Conservation (phyloP, 1,284 basidiomycete species). For the Malassezia equina region DNA sequence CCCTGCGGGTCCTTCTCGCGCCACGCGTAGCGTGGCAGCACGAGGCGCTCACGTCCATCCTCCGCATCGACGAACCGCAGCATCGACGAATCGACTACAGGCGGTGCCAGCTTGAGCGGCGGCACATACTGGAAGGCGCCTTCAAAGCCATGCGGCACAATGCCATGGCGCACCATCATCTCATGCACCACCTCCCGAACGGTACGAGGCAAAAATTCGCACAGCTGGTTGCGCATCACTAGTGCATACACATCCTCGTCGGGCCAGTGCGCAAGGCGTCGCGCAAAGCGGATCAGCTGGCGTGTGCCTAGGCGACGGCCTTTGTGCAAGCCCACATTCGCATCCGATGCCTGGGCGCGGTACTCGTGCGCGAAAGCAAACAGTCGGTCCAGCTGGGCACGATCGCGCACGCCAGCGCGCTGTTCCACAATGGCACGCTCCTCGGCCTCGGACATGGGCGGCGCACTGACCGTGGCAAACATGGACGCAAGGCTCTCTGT, state of each 20-base stretch:
- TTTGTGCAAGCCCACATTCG: conserved; percentile 40
- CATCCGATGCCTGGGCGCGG: conserved; percentile 31
- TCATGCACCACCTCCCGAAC: conserved; percentile 36
- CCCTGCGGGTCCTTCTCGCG: conserved; percentile 39
- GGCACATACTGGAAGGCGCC: conserved; percentile 35
- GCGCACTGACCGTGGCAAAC: conserved; percentile 41
- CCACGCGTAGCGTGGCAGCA: conserved; percentile 37
- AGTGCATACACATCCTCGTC: conserved; percentile 38
- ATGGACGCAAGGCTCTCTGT: conserved; percentile 46
- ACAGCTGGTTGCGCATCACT: conserved; percentile 42
- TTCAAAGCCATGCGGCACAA: conserved; percentile 35
- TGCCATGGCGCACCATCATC: conserved; percentile 32
- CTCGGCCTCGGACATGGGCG: conserved; percentile 46
- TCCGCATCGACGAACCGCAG: conserved; percentile 30
- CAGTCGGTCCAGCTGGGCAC: conserved; percentile 24
- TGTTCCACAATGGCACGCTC: conserved; percentile 35
- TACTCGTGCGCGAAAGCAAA: conserved; percentile 44
- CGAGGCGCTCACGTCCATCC: conserved; percentile 11
- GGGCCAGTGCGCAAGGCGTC: conserved; percentile 36
- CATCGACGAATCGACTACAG: conserved; percentile 15
- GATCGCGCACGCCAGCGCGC: conserved; percentile 16
- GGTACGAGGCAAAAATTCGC: conserved; percentile 48
- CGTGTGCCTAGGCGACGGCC: conserved; percentile 47
- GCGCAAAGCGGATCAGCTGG: conserved; percentile 45
- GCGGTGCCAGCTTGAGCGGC: conserved; percentile 20